Evolutionary conservation across 768 basidiomycete genomes (phyloP), one percentile per base, ranked within the genome.

Genomic region (Mycena galericulata): DNA sequence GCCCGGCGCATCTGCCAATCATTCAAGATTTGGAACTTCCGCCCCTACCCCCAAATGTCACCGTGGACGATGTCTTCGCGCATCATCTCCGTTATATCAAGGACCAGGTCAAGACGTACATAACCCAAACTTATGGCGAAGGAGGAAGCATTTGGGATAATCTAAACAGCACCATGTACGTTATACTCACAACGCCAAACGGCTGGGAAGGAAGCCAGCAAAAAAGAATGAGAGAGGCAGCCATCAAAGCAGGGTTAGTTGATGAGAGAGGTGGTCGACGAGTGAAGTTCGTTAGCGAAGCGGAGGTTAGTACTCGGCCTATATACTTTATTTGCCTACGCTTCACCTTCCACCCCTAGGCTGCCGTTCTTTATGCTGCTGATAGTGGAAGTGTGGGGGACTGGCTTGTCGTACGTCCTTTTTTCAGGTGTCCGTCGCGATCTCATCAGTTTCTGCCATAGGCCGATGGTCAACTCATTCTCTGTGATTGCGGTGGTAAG

Each of bases 401-500:
- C 51, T 74, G 73, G 73, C 71, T 74, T 36, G 66, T 74, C 26
- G 73, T 71, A 54, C 4, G 72, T 64, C n/a, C 17, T 47, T 14
- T 34, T 17, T 36, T n/a, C 3, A 34, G 22, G 22, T 5, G 18
- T 6, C 8, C 18, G 20, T 4, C 34, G 34, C 34, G 34, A 36
- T 26, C 22, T 49, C 11, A 57, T 26, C 3, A 11, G n/a, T 32
- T 26, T 50, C 34, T 12, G 24, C 36, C 26, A 14, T 26, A 76
- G 75, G 43, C 64, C 3, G 76, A 66, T 22, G 65, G 65, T 34
- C 62, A 70, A 58, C 59, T 78, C 1, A 68, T 79, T 29, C 66
- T 79, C 26, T 79, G 79, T 56, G 79, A 79, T 59, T 76, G 77
- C 46, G 79, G 79, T 40, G 79, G 78, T 79, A 58, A 34, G 54